Evolutionary conservation across 2,329 filamentous ascomycete genomes (phyloP).

Genomic region (Pseudogymnoascus sp.): DNA sequence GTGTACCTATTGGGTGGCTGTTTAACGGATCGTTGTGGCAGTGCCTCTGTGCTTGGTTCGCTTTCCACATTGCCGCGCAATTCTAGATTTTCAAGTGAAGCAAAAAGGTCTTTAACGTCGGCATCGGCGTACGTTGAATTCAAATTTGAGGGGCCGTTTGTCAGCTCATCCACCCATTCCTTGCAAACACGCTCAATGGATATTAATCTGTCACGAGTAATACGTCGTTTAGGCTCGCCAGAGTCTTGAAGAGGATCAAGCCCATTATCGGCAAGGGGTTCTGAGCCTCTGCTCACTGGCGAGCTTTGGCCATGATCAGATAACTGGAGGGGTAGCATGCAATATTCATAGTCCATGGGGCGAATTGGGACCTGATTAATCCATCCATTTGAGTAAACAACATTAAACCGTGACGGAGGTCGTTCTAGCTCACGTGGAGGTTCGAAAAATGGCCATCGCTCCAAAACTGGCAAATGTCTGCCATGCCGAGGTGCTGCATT

Average conservation of each 20-base stretch:
- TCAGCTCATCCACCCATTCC: background rate
- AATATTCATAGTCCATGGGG: background rate
- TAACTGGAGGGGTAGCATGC: background rate
- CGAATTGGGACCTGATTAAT: background rate
- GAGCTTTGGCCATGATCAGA: background rate
- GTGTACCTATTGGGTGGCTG: background rate
- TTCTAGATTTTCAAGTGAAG: background rate
- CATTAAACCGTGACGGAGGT: background rate
- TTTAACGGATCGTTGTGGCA: background rate
- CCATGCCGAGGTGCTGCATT: background rate
- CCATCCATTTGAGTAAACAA: background rate
- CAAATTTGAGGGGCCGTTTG: background rate
- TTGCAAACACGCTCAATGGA: background rate
- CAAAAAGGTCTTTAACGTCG: background rate
- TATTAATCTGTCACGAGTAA: background rate
- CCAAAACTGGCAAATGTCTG: background rate
- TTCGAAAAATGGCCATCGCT: background rate
- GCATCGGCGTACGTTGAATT: background rate
- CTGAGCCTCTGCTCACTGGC: background rate
- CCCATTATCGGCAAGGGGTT: background rate
- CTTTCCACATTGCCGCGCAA: background rate
- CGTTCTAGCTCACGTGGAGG: too few relatives aligned
- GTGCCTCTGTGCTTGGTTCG: too few relatives aligned
- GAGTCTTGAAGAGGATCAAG: background rate
- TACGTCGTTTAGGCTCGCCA: background rate